These are phyloP conservation scores for Purshia tridentata DNA, from an alignment of 306 rosid species.

Conservation along the genomic window DNA sequence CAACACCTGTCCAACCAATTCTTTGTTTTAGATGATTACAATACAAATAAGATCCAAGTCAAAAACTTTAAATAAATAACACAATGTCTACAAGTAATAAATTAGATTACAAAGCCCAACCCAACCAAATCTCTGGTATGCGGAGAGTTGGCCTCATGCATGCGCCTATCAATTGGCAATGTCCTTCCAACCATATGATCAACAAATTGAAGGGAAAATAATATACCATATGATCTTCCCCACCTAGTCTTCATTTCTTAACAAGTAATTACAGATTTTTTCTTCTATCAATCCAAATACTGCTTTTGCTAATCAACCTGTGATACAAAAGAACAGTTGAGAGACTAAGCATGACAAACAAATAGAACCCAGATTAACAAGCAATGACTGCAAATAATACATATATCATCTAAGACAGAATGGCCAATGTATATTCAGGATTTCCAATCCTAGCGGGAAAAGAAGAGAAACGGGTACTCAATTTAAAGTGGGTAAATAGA, in stretches of 20 bases:
- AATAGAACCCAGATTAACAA: not conserved
- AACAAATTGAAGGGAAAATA: not conserved
- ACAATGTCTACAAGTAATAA: not conserved
- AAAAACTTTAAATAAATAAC: not conserved
- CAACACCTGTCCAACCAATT: not conserved
- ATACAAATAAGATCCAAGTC: not conserved
- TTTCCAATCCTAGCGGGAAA: too few species aligned
- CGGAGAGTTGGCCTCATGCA: slow-evolving; percentile 11
- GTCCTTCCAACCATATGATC: slow-evolving; percentile 1
- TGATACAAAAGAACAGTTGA: not conserved
- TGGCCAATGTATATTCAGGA: not conserved
- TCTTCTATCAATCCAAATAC: slow-evolving; percentile 23
- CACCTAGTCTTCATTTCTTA: slow-evolving; percentile 27
- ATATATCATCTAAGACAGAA: not conserved
- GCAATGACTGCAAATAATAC: not conserved
- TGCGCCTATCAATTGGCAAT: slow-evolving; percentile 5
- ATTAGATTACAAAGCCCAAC: slow-evolving; percentile 29
- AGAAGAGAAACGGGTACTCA: too few species aligned
- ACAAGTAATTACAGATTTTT: slow-evolving; percentile 41
- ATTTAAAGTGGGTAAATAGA: too few species aligned
- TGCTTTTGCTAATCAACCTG: slow-evolving; percentile 28
- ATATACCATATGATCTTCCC: slow-evolving; percentile 18
- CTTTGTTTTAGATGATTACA: slow-evolving; percentile 1
- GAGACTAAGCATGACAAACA: not conserved
- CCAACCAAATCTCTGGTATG: slow-evolving; percentile 5